Conservation (phyloP, 108 stramenopile genomes). For the Stephanodiscus minutulus region DNA sequence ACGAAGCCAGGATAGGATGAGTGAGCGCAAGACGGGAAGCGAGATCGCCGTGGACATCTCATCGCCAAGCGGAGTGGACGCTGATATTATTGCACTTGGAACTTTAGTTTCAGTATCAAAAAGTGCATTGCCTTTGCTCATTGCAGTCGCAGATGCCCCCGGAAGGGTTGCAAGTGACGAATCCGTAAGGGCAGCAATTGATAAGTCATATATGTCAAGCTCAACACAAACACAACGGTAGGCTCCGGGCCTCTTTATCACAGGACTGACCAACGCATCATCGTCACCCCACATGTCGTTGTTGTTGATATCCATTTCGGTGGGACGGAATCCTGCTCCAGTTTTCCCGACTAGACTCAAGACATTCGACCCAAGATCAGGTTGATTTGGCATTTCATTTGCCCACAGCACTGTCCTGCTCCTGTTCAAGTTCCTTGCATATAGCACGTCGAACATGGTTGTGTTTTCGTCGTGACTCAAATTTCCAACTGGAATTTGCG, state of each 20-base stretch:
- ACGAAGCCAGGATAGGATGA: slow-evolving; percentile 85
- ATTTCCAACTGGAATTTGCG: slow-evolving; percentile 93
- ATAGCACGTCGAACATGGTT: slow-evolving; percentile 81
- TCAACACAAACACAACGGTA: slow-evolving; percentile 95
- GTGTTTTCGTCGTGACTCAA: slow-evolving; percentile 79
- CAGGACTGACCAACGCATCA: slow-evolving; percentile 77
- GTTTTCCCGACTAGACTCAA: slow-evolving; percentile 49
- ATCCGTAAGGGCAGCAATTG: slow-evolving; percentile 88
- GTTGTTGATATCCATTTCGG: slow-evolving; percentile 32
- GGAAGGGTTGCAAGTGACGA: slow-evolving; percentile 33
- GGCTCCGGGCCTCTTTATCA: slow-evolving; percentile 80
- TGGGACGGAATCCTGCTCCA: slow-evolving; percentile 38
- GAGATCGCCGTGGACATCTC: slow-evolving; percentile 84
- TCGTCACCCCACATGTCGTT: slow-evolving; percentile 85
- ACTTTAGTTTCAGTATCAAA: slow-evolving; percentile 44
- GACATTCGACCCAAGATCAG: slow-evolving; percentile 88
- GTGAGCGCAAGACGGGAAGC: slow-evolving; percentile 74
- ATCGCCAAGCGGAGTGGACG: slow-evolving; percentile 76
- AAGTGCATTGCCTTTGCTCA: slow-evolving; percentile 38
- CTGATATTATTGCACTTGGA: slow-evolving; percentile 27
- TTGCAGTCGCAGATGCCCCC: slow-evolving; percentile 28
- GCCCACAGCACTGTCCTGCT: slow-evolving; percentile 96
- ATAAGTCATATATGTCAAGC: slow-evolving; percentile 89
- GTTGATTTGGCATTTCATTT: slow-evolving; percentile 65
- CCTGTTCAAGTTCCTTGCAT: slow-evolving; percentile 73